Base-by-base conservation (phyloP, 2,329 filamentous ascomycete species). In the Myriosclerotinia curreyana region DNA sequence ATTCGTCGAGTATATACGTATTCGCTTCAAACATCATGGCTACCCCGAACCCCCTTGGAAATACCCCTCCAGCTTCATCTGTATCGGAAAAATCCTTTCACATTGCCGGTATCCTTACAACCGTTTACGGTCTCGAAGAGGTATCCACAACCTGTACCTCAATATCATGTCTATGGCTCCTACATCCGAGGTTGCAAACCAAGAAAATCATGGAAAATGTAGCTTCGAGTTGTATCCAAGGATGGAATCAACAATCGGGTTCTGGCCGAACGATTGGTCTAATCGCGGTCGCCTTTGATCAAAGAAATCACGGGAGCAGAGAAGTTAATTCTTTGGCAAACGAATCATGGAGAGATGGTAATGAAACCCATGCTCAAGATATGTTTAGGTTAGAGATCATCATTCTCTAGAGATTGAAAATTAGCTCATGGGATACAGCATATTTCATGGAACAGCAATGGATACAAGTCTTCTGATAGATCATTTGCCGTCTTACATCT, bases 291-390 rank as follows among this genome's bases (percentile, higher is more conserved):
- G 85, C 89, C 2, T 96, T 96, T 76, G 95, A 98, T 77, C 92
- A 96, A 79, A 85, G 94, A 53, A 98, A 98, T 76, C 95, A 98
- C 77, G 95, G 95, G 34, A 82, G 84, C 3, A 81, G 95, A 62
- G 76, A 86, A 65, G 84, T 94, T 2, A 82, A 88, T 70, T 78
- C 83, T 9, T 70, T 81, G 22, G 86, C 89, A 34, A 98, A 97
- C 75, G 81, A 88, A 70, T 82, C 88, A 5, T 98, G 92, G 92
- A 56, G 84, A 51, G 77, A 84, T 46, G 92, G 92, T 38, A 79
- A 85, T 49, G 91, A 91, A 38, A 84, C 81, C 8, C 95, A 98
- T 78, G 94, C 92, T 0, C 86, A 91, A 74, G 95, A 99, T 76
- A 96, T 99, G 92, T 92, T 95, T 74, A 71, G 71, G 73, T 73